A percentile compares a stretch with the other conserved stretches of the same genome.
These are phyloP conservation scores for Phtheirospermum japonicum DNA, from an alignment of 257 asterid species.

Conservation along the genomic window DNA sequence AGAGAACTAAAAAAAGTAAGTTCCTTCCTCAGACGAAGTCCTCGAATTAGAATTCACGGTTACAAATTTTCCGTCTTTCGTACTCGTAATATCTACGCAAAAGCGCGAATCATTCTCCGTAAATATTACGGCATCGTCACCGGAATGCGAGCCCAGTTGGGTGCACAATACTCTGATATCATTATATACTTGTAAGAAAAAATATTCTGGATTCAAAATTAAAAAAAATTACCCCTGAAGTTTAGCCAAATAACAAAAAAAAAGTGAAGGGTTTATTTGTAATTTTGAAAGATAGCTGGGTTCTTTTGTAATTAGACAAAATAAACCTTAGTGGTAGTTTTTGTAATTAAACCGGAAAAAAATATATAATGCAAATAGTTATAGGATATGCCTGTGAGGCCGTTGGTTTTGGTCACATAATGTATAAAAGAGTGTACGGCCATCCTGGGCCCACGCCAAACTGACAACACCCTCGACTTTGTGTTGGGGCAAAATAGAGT, in stretches of 20 bases:
- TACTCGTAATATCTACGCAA: conserved; percentile 85
- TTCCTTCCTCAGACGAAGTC: conserved; percentile 97
- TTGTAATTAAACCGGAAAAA: not conserved
- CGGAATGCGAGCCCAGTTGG: conserved; percentile 51
- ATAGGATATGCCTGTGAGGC: conserved; percentile 70
- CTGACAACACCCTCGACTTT: conserved; percentile 73
- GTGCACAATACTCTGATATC: conserved; percentile 62
- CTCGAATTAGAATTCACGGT: conserved; percentile 98
- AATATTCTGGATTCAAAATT: not conserved
- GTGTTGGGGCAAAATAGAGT: conserved; percentile 41
- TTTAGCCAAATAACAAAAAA: not conserved
- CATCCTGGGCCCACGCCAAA: conserved; percentile 87
- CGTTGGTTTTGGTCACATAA: conserved; percentile 75
- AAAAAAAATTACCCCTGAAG: not conserved
- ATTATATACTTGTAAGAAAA: conserved; percentile 30
- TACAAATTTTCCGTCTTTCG: conserved; percentile 87
- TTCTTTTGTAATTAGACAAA: not conserved
- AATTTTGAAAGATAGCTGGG: not conserved
- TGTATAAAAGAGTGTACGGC: conserved; percentile 72
- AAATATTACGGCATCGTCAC: conserved; percentile 48
- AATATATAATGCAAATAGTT: conserved; percentile 21
- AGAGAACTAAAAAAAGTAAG: conserved; percentile 37
- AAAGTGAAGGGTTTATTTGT: not conserved
- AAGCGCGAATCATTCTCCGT: conserved; percentile 78
- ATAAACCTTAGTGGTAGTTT: not conserved